phyloP scores from a whole-genome alignment of 2,329 filamentous ascomycete genomes.

The Lachnellula cervina region DNA sequence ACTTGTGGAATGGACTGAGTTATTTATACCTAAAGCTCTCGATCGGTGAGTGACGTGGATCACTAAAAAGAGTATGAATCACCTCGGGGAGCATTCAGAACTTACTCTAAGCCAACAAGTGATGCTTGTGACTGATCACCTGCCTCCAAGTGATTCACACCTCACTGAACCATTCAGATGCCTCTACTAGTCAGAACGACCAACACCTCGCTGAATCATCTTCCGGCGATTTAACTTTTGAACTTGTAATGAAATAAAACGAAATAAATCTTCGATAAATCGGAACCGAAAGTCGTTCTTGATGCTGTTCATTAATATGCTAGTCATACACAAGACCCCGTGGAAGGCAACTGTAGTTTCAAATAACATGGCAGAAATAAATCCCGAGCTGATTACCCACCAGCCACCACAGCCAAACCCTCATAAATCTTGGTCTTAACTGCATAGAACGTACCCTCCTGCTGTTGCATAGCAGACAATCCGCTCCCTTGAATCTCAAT shows the following conservation, averaged over 20 bases:
- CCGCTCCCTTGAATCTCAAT: conserved; percentile 83
- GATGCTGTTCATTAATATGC: conserved; percentile 9
- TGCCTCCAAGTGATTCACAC: too few relatives aligned
- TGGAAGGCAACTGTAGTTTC: conserved; percentile 3
- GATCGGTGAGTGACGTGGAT: background rate
- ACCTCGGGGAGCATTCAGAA: background rate
- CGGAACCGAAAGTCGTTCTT: too few relatives aligned
- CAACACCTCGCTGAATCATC: too few relatives aligned
- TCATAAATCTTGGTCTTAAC: conserved; percentile 92
- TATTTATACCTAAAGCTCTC: background rate
- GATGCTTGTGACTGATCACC: too few relatives aligned
- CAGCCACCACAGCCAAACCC: conserved; percentile 78
- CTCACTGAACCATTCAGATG: too few relatives aligned
- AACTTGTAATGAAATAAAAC: too few relatives aligned
- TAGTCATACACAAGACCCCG: conserved; percentile 15
- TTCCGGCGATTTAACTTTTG: too few relatives aligned
- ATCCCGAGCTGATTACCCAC: background rate
- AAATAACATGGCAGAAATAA: background rate
- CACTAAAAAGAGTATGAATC: background rate
- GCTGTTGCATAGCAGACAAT: conserved; percentile 41
- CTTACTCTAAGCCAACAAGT: background rate
- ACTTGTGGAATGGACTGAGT: too few relatives aligned
- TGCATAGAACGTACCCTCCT: conserved; percentile 70
- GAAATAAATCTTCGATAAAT: too few relatives aligned
- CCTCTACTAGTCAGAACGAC: too few relatives aligned